A percentile compares a stretch with the other conserved stretches of the same genome.
Evolutionary conservation across 768 basidiomycete species (phyloP).

Genomic region (Mycena albidolilacea): DNA sequence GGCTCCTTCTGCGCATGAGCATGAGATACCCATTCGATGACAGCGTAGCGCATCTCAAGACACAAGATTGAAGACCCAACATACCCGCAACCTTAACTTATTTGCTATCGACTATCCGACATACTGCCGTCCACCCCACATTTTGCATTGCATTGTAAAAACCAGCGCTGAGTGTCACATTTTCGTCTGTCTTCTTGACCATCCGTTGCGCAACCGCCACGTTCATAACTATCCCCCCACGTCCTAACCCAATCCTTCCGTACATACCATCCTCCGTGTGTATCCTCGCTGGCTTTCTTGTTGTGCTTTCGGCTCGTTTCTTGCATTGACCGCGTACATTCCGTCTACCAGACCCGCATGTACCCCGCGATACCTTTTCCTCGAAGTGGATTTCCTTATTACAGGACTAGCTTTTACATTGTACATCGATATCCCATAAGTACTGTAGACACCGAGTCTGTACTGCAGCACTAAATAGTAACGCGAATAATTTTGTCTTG

Average conservation of each 20-base stretch:
- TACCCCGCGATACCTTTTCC: no score
- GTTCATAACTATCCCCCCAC: not conserved
- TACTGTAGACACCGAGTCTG: no score
- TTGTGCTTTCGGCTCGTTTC: not conserved
- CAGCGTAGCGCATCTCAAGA: slow-evolving; percentile 32
- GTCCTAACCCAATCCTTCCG: not conserved
- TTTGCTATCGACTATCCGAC: not conserved
- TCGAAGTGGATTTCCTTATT: no score
- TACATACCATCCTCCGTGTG: slow-evolving; percentile 10
- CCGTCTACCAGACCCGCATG: no score
- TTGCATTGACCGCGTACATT: not conserved
- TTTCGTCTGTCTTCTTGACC: not conserved
- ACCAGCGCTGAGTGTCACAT: slow-evolving; percentile 1
- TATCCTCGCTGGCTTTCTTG: slow-evolving; percentile 1
- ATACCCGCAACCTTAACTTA: slow-evolving; percentile 2
- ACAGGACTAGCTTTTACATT: no score
- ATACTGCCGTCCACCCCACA: not conserved
- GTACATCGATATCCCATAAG: no score
- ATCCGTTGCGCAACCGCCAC: not conserved
- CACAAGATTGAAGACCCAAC: not conserved
- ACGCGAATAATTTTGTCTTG: no score
- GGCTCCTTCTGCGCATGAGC: slow-evolving; percentile 59
- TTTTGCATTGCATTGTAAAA: slow-evolving; percentile 4
- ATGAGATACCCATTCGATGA: slow-evolving; percentile 68
- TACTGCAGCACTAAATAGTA: no score